Percentiles rank a stretch among this genome's conserved stretches.
Evolutionary conservation across 306 rosid species (phyloP).

Genomic region (Castanea sativa): DNA sequence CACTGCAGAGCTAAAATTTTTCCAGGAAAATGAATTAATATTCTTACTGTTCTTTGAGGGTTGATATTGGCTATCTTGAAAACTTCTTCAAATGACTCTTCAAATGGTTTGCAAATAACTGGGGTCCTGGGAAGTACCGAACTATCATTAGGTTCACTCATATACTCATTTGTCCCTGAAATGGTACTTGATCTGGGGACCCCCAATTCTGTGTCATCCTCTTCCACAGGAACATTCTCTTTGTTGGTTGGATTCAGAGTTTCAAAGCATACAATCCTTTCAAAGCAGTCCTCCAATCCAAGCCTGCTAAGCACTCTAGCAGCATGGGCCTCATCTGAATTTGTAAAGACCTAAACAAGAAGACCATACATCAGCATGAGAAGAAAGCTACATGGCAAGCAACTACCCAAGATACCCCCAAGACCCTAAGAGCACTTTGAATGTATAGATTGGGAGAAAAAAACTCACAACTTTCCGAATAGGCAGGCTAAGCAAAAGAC

Average conservation of each 20-base stretch:
- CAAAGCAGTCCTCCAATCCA: conserved; percentile 90
- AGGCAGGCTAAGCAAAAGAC: conserved; percentile 74
- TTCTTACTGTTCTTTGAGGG: conserved; percentile 72
- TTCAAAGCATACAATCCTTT: conserved; percentile 71
- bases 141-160: conserved; percentile 34
- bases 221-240: conserved; percentile 6
- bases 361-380: background rate
- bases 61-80: conserved; percentile 62
- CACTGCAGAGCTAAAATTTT: background rate
- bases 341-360: conserved; percentile 60
- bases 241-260: conserved; percentile 54
- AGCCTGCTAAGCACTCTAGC: conserved; percentile 59
- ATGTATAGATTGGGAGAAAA: background rate
- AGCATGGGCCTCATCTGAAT: conserved; percentile 62
- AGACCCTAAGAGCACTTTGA: background rate
- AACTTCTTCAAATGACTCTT: conserved; percentile 56
- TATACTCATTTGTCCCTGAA: conserved; percentile 16
- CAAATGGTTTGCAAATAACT: conserved; percentile 77
- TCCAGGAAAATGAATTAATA: background rate
- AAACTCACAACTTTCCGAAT: conserved; percentile 70
- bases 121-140: conserved; percentile 53
- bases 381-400: background rate
- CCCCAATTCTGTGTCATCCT: conserved; percentile 23
- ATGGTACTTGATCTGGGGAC: conserved; percentile 4
- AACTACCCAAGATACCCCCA: too few species aligned